These are phyloP conservation scores for Vigna nakashimae DNA, from an alignment of 306 rosid genomes.

Conservation along the genomic window DNA sequence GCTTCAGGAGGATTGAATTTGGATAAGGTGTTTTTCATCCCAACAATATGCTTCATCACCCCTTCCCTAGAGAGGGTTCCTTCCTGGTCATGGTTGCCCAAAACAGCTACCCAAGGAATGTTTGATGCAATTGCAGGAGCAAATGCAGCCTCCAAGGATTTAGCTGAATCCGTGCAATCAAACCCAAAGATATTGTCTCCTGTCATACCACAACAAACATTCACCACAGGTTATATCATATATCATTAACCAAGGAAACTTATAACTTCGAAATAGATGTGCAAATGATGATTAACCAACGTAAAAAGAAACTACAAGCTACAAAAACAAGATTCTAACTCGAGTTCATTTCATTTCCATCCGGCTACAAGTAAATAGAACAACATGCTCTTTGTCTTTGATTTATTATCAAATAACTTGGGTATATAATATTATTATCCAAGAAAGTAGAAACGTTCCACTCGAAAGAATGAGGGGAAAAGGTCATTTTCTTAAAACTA, in stretches of 20 bases:
- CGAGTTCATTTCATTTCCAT: conserved; percentile 31
- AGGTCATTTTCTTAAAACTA: background rate
- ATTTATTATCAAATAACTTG: conserved; percentile 4
- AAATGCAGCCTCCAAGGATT: conserved; percentile 82
- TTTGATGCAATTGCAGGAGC: conserved; percentile 87
- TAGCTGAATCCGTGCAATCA: conserved; percentile 71
- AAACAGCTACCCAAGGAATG: conserved; percentile 88
- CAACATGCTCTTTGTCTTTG: background rate
- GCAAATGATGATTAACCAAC: conserved; percentile 8
- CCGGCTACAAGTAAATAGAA: conserved; percentile 13
- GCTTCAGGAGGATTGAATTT: conserved; percentile 67
- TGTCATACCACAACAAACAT: conserved; percentile 43
- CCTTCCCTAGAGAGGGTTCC: conserved; percentile 85
- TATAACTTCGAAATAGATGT: background rate
- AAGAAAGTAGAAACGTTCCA: background rate
- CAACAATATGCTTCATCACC: conserved; percentile 83
- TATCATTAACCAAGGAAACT: conserved; percentile 32
- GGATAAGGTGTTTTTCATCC: conserved; percentile 76
- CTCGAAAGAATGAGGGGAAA: conserved; percentile 2
- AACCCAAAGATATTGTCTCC: conserved; percentile 85
- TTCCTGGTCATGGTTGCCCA: conserved; percentile 99
- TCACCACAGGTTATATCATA: conserved; percentile 26
- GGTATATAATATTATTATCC: conserved; percentile 20
- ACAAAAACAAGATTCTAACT: background rate
- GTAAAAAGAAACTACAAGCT: background rate